These are phyloP conservation scores for Leishmania aethiopica DNA, from an alignment of 208 protist genomes.

Conservation along the genomic window DNA sequence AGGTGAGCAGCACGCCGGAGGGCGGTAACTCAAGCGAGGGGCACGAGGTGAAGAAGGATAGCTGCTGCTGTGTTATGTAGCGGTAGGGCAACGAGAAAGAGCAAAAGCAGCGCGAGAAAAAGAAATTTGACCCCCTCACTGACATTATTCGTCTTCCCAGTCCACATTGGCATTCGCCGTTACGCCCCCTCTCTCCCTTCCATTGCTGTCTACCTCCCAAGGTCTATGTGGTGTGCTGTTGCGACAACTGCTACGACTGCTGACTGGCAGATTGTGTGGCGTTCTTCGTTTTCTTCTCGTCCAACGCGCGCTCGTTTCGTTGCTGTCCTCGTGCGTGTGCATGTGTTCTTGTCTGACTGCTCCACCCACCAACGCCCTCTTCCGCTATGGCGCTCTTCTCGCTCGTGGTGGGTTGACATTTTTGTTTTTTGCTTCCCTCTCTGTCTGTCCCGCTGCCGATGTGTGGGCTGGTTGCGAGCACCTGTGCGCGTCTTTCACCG, in stretches of 20 bases:
- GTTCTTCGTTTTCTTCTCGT: neutral
- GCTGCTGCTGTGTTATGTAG: conserved; percentile 60
- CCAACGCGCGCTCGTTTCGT: neutral
- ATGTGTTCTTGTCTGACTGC: no score
- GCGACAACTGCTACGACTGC: neutral
- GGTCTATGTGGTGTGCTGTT: neutral
- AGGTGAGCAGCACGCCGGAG: conserved; percentile 18
- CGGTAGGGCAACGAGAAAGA: neutral
- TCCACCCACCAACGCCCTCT: no score
- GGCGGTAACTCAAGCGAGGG: conserved; percentile 24
- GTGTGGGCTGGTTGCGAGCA: neutral
- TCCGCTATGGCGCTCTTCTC: neutral
- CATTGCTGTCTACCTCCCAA: neutral
- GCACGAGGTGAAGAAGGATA: conserved; percentile 37
- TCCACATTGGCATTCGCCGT: neutral
- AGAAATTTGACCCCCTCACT: neutral
- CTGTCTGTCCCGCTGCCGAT: neutral
- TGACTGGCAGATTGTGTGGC: neutral
- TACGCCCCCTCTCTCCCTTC: neutral
- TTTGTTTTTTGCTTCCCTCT: neutral
- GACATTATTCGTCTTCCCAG: no score
- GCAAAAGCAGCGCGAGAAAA: neutral
- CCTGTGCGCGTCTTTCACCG: neutral
- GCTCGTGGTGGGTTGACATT: neutral
- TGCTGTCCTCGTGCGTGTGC: neutral